These are phyloP conservation scores for Claviceps sp. DNA, from an alignment of 2,329 filamentous ascomycete genomes.

Conservation along the genomic window DNA sequence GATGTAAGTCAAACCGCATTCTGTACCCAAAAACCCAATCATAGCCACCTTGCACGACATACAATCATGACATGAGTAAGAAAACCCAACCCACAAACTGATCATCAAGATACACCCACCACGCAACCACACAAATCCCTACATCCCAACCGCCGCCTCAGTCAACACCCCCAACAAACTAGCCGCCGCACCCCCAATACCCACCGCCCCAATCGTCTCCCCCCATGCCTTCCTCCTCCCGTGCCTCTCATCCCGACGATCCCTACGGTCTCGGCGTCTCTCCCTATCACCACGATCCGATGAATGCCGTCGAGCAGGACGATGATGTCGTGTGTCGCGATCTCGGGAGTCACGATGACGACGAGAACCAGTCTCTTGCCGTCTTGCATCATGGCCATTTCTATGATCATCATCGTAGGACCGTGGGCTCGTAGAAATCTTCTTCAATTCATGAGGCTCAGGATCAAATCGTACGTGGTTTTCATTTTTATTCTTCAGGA, in stretches of 20 bases:
- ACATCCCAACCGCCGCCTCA: slow-evolving; percentile 34
- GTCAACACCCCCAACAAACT: slow-evolving; percentile 44
- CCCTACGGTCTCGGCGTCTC: slow-evolving; percentile 22
- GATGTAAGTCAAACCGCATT: too few species aligned
- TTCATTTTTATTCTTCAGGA: slow-evolving; percentile 47
- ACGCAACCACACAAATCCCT: background rate
- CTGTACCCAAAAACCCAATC: too few species aligned
- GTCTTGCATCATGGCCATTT: slow-evolving; percentile 11
- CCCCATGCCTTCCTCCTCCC: slow-evolving; percentile 34
- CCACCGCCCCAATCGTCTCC: slow-evolving; percentile 42
- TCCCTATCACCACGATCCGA: slow-evolving; percentile 28
- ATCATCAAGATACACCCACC: too few species aligned
- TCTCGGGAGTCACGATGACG: slow-evolving; percentile 17
- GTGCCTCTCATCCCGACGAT: slow-evolving; percentile 22
- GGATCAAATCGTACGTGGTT: slow-evolving; percentile 42
- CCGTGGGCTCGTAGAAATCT: slow-evolving; percentile 11
- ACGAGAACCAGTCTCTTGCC: slow-evolving; percentile 7
- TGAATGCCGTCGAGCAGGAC: slow-evolving; percentile 18
- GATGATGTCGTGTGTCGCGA: slow-evolving; percentile 12
- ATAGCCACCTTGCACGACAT: too few species aligned
- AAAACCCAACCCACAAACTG: too few species aligned
- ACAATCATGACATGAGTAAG: too few species aligned
- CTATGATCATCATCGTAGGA: slow-evolving; percentile 21
- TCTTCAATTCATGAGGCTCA: slow-evolving; percentile 31
- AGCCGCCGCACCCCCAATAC: slow-evolving; percentile 47